A percentile compares a stretch with the other conserved stretches of the same genome.
Conservation (phyloP, 2,329 filamentous ascomycete species). For the Calonectria pteridis region DNA sequence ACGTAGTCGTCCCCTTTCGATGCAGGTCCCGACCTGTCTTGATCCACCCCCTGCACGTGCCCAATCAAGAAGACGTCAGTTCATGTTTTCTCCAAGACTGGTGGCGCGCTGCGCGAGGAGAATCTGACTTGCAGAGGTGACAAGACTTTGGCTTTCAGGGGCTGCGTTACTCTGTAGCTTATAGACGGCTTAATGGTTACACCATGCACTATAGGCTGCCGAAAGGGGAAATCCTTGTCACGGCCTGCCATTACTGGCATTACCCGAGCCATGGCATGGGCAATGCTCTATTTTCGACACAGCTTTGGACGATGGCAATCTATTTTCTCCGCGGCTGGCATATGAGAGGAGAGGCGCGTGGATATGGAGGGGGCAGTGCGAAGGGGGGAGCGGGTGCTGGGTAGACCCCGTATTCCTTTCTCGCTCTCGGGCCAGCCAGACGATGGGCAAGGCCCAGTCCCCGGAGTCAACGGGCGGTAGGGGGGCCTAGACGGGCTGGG, state of each 20-base stretch:
- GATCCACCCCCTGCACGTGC: slow-evolving; percentile 19
- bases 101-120: slow-evolving; percentile 8
- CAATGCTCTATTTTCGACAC: not conserved
- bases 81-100: slow-evolving; percentile 17
- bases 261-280: not conserved
- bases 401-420: not conserved
- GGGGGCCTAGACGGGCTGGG: slow-evolving; percentile 4
- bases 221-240: not conserved
- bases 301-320: slow-evolving; percentile 7
- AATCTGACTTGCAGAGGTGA: slow-evolving; percentile 9
- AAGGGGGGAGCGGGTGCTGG: not conserved
- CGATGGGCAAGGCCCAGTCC: not conserved
- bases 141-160: slow-evolving; percentile 7
- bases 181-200: not conserved
- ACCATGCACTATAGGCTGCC: not conserved
- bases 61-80: slow-evolving; percentile 6
- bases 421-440: not conserved
- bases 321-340: not conserved
- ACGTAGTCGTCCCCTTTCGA: slow-evolving; percentile 24
- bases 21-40: not conserved
- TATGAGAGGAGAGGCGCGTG: slow-evolving; percentile 4
- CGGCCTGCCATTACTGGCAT: slow-evolving; percentile 4
- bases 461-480: not conserved
- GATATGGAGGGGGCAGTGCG: slow-evolving; percentile 20
- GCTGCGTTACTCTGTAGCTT: not conserved